These are phyloP conservation scores for Cryptococcus jaspeensis DNA, from an alignment of 1,284 basidiomycete species.

Conservation along the genomic window DNA sequence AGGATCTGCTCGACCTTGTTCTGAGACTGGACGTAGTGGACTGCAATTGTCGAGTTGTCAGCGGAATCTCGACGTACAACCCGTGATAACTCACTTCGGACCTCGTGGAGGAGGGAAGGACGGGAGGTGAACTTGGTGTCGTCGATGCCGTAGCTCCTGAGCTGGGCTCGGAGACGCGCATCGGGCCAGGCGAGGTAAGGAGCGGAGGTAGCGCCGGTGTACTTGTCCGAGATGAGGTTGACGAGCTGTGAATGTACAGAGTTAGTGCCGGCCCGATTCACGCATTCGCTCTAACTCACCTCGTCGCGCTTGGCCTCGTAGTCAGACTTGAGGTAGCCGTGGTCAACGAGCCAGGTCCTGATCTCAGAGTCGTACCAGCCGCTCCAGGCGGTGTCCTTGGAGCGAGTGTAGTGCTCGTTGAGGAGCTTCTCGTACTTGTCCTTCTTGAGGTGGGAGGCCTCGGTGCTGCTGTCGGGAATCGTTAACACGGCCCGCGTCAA, in stretches of 20 bases:
- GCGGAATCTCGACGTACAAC: slow-evolving; percentile 7
- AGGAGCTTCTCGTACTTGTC: slow-evolving; percentile 76
- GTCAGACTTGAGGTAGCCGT: slow-evolving; percentile 69
- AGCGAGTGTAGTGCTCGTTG: slow-evolving; percentile 69
- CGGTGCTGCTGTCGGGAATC: slow-evolving; percentile 45
- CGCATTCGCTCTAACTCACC: slow-evolving; percentile 56
- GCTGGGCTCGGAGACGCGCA: slow-evolving; percentile 76
- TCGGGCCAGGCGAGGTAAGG: slow-evolving; percentile 85
- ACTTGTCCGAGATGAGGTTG: slow-evolving; percentile 40
- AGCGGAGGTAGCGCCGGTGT: slow-evolving; percentile 54
- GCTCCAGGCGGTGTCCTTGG: slow-evolving; percentile 65
- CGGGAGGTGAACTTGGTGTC: slow-evolving; percentile 64
- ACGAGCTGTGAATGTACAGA: slow-evolving; percentile 19
- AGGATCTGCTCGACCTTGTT: slow-evolving; percentile 61
- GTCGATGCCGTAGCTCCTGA: slow-evolving; percentile 68
- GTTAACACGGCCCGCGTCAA: slow-evolving; percentile 13
- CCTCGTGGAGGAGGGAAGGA: slow-evolving; percentile 69
- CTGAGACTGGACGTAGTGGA: slow-evolving; percentile 68
- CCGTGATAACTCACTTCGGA: slow-evolving; percentile 55
- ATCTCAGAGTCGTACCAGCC: slow-evolving; percentile 79
- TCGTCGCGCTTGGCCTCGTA: slow-evolving; percentile 70
- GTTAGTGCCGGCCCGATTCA: not conserved
- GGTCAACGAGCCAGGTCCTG: slow-evolving; percentile 70
- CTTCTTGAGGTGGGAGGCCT: slow-evolving; percentile 63
- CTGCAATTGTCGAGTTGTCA: slow-evolving; percentile 1